Evolutionary conservation across 2,329 filamentous ascomycete genomes (phyloP), one percentile per base, ranked within the genome.

Genomic region (Sclerotinia minor): DNA sequence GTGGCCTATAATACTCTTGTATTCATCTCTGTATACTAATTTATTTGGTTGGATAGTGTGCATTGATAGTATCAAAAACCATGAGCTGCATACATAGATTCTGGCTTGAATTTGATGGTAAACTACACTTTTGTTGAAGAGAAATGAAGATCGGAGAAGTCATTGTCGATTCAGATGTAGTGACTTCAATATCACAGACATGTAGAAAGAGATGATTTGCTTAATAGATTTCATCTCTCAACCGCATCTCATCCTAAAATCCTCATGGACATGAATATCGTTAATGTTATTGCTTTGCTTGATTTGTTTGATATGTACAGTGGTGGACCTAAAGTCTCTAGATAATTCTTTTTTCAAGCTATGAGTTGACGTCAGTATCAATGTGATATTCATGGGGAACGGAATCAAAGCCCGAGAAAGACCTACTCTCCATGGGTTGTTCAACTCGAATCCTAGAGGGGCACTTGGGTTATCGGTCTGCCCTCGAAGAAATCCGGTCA

Each of bases 371-470:
- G 19, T 71, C 58, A 70, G 67, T 66, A 66, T 13, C 21, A 58
- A 24, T 19, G 26, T 9, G 52, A 44, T n/a, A 44, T 45, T 35
- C 35, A 5, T 5, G n/a, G 17, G 32, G 35, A 19, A 64, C n/a
- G 50, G 17, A 21, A 9, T 24, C 13, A 17, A 38, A 24, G 5
- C 24, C n/a, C 24, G 15, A 15, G 53, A 49, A 50, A 70, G 57
- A 74, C 77, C 44, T 76, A 80, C 79, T 72, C 76, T 79, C 79
- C 79, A 80, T 65, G 77, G 77, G 68, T 79, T 80, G 74, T 77
- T 80, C 69, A 80, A 69, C 70, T 79, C 79, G 70, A 79, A 80
- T 64, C 78, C 79, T 24, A 71, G 54, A 15, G 79, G 79, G 59
- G 79, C 79, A 24, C 70, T 70, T 55, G 77, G 71, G 54, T 75